Conservation (phyloP, 2,329 filamentous ascomycete species). For the Botryotinia convoluta region DNA sequence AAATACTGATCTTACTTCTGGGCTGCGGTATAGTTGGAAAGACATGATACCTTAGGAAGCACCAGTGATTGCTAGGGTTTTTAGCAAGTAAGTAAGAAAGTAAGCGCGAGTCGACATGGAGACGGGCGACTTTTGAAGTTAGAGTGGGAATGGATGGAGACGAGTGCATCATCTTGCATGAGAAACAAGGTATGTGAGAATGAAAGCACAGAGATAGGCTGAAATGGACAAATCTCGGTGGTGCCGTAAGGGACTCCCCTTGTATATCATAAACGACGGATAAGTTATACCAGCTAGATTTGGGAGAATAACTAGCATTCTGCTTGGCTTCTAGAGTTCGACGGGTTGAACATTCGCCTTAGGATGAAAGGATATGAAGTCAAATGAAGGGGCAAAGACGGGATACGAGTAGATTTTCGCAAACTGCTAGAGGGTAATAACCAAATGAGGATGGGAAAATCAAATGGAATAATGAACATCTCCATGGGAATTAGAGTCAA, state of each 20-base stretch:
- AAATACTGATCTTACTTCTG: background rate
- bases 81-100: background rate
- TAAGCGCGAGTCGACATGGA: slow-evolving; percentile 9
- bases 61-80: background rate
- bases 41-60: background rate
- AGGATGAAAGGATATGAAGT: background rate
- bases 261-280: slow-evolving; percentile 10
- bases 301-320: background rate
- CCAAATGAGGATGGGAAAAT: background rate
- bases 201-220: background rate
- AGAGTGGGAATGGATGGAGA: slow-evolving; percentile 12
- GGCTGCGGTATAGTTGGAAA: background rate
- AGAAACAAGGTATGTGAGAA: background rate
- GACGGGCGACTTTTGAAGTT: background rate
- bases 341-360: background rate
- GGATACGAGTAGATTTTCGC: background rate
- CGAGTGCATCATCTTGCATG: slow-evolving; percentile 10
- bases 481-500: background rate
- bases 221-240: slow-evolving; percentile 4
- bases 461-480: background rate
- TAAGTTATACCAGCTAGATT: background rate
- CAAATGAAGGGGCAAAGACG: background rate
- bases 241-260: slow-evolving; percentile 6
- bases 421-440: background rate
- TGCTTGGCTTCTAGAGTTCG: background rate